Base-by-base conservation (phyloP, 164 flowering plant species). In the Macadamia integrifolia region DNA sequence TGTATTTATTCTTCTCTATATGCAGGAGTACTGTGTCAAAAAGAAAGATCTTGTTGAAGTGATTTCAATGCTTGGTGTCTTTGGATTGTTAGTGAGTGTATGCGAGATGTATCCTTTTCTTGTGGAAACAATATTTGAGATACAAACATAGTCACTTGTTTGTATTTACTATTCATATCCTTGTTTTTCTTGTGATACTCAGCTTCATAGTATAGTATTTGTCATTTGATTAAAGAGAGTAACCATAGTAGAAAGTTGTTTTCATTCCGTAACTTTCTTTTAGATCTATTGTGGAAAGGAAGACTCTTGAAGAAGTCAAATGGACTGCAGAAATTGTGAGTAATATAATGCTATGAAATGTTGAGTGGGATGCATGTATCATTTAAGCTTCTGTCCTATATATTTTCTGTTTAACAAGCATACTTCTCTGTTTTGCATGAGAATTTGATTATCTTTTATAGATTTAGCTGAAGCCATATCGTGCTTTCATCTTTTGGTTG, bases 1-100 rank as follows among this genome's bases (percentile, higher is more conserved):
- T 9, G 40, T 35, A 48, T 28, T 31, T 64, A n/a, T 52, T 55
- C 12, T 10, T 66, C 40, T 11, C 14, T 62, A 56, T 50, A 6
- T 82, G 74, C 86, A 92, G 95, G 95, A 92, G 75, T 88, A 73
- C 66, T 92, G 86, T 75, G 95, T 87, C 6, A 89, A 92, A 81
- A 87, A 80, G 77, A 87, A 81, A 69, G 89, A 88, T 69, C 84
- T 72, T 5, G 78, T 87, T 75, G 97, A 92, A 84, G 85, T 88
- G 9, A 64, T 89, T 23, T 57, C 85, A 44, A 89, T 92, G 97
- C 72, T 89, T 31, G 89, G 89, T 69, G 53, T 85, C 60, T 92
- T 74, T 65, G 97, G 92, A 56, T 13, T 78, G 50, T 71, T 92
- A 30, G 83, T 89, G 61, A 88, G 83, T 73, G 71, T 72, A 13